Percentiles rank a stretch among this genome's conserved stretches.
Conservation (phyloP, 495 filamentous ascomycete species). For the Hypoxylon subgilvum region DNA sequence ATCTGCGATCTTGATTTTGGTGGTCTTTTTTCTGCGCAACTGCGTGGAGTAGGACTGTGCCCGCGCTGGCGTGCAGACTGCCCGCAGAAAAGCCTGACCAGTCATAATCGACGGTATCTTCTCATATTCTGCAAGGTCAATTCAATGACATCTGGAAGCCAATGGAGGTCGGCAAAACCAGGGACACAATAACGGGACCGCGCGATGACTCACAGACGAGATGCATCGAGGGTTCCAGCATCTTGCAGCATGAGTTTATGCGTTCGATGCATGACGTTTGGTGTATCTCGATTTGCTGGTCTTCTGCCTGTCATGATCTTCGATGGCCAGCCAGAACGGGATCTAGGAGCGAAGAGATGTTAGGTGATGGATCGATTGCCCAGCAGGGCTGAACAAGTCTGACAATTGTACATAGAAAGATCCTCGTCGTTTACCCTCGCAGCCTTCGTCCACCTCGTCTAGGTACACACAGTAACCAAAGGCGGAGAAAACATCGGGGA, state of each 20-base stretch:
- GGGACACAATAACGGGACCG: conserved; percentile 7
- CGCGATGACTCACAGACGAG: conserved; percentile 33
- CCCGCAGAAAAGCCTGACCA: conserved; percentile 25
- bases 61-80: conserved; percentile 29
- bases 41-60: conserved; percentile 8
- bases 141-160: conserved; percentile 11
- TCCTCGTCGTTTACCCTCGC: too few relatives aligned
- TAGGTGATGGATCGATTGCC: conserved; percentile 3
- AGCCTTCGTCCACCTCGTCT: too few relatives aligned
- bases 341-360: too few relatives aligned
- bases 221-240: conserved; percentile 24
- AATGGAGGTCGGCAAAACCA: conserved; percentile 7
- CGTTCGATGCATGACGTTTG: conserved; percentile 26
- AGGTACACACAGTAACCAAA: background rate
- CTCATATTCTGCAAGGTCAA: conserved; percentile 17
- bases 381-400: conserved; percentile 33
- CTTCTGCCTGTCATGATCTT: background rate
- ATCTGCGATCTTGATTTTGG: conserved; percentile 34
- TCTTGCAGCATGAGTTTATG: conserved; percentile 11
- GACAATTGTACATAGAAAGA: too few relatives aligned
- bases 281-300: conserved; percentile 6
- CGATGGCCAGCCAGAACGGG: background rate
- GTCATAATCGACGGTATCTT: conserved; percentile 11
- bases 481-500: background rate
- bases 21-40: conserved; percentile 13